A percentile compares a stretch with the other conserved stretches of the same genome.
Conservation (phyloP, 257 asterid genomes). For the Voacanga thouarsii region DNA sequence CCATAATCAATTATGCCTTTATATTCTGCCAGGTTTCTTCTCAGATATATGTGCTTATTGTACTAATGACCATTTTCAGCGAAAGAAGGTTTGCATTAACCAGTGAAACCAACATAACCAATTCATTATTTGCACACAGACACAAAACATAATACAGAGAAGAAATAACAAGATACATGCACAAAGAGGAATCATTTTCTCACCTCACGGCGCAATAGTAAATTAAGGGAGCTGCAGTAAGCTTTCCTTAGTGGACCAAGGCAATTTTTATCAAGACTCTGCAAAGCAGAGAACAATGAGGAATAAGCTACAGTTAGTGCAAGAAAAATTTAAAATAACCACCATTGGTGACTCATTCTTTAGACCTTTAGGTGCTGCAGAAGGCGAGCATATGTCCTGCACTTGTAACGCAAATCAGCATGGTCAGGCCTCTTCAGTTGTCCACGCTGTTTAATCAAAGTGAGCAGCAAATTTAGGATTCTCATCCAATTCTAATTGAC, state of each 20-base stretch:
- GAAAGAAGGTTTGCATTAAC: neutral
- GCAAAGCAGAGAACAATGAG: constrained; percentile 24
- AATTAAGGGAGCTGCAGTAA: constrained; percentile 89
- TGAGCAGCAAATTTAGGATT: constrained; percentile 20
- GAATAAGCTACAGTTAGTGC: constrained; percentile 20
- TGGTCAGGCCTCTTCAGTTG: constrained; percentile 98
- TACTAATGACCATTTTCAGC: neutral
- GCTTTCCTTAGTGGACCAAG: constrained; percentile 88
- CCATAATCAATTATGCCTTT: neutral
- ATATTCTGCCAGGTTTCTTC: neutral
- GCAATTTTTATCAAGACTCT: constrained; percentile 89
- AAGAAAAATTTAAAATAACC: constrained; percentile 17
- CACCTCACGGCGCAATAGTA: constrained; percentile 93
- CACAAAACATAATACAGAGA: constrained; percentile 8
- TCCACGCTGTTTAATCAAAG: constrained; percentile 67
- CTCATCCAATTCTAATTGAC: neutral
- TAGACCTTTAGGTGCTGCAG: constrained; percentile 91
- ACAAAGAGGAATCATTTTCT: constrained; percentile 29
- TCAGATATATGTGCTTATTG: too few relatives aligned
- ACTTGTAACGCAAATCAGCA: constrained; percentile 88
- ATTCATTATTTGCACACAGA: neutral
- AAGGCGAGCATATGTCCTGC: constrained; percentile 98
- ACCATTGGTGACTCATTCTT: constrained; percentile 15
- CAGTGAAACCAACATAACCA: neutral
- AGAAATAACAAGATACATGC: constrained; percentile 20